Percentiles rank a stretch among this genome's conserved stretches.
Evolutionary conservation across 176 grass and related monocot species (phyloP).

Genomic region (Chrysopogon serrulatus): DNA sequence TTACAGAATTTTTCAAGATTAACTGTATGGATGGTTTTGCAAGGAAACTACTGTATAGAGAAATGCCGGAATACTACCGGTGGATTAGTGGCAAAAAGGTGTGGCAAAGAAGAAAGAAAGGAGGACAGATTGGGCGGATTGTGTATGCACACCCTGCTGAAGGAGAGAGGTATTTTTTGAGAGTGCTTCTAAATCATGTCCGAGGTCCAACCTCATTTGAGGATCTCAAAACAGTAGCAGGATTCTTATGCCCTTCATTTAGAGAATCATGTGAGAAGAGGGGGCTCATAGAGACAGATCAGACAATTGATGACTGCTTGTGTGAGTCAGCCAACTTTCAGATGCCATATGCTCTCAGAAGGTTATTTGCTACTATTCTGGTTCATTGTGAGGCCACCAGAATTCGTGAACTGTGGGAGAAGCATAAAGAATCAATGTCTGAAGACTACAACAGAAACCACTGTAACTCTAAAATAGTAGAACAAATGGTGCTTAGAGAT

Average conservation of each 20-base stretch:
- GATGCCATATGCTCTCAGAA: neutral
- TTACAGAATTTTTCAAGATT: neutral
- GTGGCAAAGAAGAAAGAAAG: neutral
- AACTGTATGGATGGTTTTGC: neutral
- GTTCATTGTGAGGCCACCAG: neutral
- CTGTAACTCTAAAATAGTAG: neutral
- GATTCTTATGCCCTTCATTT: neutral
- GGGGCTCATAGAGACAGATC: neutral
- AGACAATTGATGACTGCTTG: neutral
- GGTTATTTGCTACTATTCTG: neutral
- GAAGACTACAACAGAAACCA: no score
- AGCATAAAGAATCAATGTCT: neutral
- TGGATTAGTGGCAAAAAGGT: neutral
- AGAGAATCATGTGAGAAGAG: neutral
- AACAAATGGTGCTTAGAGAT: neutral
- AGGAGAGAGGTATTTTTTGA: neutral
- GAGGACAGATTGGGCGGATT: neutral
- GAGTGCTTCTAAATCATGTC: neutral
- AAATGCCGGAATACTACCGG: neutral
- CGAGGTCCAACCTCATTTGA: neutral
- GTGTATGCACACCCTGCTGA: neutral
- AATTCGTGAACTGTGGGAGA: neutral
- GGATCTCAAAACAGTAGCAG: neutral
- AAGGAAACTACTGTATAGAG: neutral
- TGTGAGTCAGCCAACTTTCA: neutral